Conservation (phyloP, 2,329 filamentous ascomycete species). For the Ophiostoma quercus region DNA sequence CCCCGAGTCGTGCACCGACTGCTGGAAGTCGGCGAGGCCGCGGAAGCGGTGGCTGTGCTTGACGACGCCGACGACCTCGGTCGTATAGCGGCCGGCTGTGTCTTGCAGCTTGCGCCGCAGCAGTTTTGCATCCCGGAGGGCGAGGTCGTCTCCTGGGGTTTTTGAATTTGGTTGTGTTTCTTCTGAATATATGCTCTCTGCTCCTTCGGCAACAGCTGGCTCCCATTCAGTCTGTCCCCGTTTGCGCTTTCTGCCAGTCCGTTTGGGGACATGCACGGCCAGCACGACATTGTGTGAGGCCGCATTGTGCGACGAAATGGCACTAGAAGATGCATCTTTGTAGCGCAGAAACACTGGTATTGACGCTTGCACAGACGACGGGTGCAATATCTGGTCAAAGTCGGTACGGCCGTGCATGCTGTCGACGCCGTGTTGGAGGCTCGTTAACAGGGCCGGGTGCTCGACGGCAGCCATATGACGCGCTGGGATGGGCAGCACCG, state of each 20-base stretch:
- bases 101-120: slow-evolving; percentile 63
- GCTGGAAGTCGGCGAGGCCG: slow-evolving; percentile 80
- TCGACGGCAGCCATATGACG: slow-evolving; percentile 41
- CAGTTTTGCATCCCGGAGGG: slow-evolving; percentile 46
- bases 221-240: slow-evolving; percentile 50
- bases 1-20: slow-evolving; percentile 60
- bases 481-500: slow-evolving; percentile 36
- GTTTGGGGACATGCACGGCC: slow-evolving; percentile 78
- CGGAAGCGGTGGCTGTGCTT: slow-evolving; percentile 82
- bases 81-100: slow-evolving; percentile 60
- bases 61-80: slow-evolving; percentile 67
- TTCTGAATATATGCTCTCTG: neutral
- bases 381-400: slow-evolving; percentile 44
- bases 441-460: slow-evolving; percentile 40
- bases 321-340: slow-evolving; percentile 71
- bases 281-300: slow-evolving; percentile 78
- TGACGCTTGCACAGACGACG: slow-evolving; percentile 42
- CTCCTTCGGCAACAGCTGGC: slow-evolving; percentile 42
- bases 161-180: neutral
- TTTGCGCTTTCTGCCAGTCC: slow-evolving; percentile 82
- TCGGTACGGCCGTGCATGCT: slow-evolving; percentile 39
- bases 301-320: slow-evolving; percentile 69
- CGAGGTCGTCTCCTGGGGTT: slow-evolving; percentile 17
- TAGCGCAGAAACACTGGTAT: slow-evolving; percentile 72
- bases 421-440: slow-evolving; percentile 40